Evolutionary conservation across 768 basidiomycete genomes (phyloP).

Genomic region (Brasilioporus rufonigricans): DNA sequence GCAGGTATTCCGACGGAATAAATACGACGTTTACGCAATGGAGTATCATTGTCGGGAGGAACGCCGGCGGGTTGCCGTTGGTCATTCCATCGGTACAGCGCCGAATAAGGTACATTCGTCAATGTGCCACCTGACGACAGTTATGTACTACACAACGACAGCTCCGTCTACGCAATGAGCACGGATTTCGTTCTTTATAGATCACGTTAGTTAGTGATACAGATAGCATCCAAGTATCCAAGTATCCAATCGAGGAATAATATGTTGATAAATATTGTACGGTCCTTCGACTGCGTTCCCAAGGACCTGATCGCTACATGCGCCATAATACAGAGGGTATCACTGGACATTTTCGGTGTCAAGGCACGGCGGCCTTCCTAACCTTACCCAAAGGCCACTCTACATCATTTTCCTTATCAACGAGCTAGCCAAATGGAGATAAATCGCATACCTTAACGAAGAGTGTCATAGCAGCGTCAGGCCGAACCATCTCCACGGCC

Average conservation of each 20-base stretch:
- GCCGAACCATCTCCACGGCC: slow-evolving; percentile 57
- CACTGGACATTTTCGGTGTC: neutral
- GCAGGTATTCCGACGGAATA: slow-evolving; percentile 7
- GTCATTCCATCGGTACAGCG: slow-evolving; percentile 11
- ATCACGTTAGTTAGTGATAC: slow-evolving; percentile 1
- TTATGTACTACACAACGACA: too few relatives aligned
- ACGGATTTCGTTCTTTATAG: too few relatives aligned
- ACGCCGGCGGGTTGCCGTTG: neutral
- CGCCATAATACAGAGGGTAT: too few relatives aligned
- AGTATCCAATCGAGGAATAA: slow-evolving; percentile 7
- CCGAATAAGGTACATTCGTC: slow-evolving; percentile 7
- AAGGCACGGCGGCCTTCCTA: slow-evolving; percentile 28
- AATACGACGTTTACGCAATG: neutral
- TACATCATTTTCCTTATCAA: slow-evolving; percentile 22
- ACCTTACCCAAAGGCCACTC: slow-evolving; percentile 62
- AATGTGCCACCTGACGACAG: too few relatives aligned
- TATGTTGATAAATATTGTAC: slow-evolving; percentile 17
- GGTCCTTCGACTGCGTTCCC: neutral
- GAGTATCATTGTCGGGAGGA: neutral
- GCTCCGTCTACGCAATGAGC: too few relatives aligned
- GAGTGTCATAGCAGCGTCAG: slow-evolving; percentile 60
- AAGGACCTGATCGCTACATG: neutral
- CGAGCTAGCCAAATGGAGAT: slow-evolving; percentile 5
- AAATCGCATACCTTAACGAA: slow-evolving; percentile 55
- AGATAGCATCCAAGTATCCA: too few relatives aligned